These are phyloP conservation scores for Phytophthora syringae DNA, from an alignment of 352 stramenopile species.

Conservation along the genomic window DNA sequence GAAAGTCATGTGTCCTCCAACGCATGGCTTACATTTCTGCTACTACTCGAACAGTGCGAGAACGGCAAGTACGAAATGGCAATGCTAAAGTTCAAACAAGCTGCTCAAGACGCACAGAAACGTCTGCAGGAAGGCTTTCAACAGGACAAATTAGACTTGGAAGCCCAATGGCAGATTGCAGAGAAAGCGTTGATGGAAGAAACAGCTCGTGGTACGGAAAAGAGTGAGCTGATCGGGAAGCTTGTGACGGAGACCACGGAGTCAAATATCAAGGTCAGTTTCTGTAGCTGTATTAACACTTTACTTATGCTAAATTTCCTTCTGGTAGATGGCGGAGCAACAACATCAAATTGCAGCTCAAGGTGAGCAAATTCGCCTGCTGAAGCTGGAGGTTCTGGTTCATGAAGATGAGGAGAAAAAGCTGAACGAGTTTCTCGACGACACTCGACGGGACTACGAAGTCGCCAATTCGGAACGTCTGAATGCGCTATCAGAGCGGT, in stretches of 20 bases:
- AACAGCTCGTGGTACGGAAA: constrained; percentile 41
- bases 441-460: constrained; percentile 65
- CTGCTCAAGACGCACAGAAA: constrained; percentile 56
- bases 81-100: constrained; percentile 87
- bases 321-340: constrained; percentile 47
- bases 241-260: constrained; percentile 47
- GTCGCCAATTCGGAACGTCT: constrained; percentile 71
- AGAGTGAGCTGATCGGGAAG: constrained; percentile 57
- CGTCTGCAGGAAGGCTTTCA: constrained; percentile 59
- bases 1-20: constrained; percentile 86
- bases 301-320: background rate
- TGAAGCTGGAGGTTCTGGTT: constrained; percentile 73
- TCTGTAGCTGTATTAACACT: background rate
- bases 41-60: constrained; percentile 82
- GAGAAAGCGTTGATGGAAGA: constrained; percentile 48
- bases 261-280: constrained; percentile 43
- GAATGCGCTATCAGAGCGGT: constrained; percentile 67
- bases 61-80: constrained; percentile 87
- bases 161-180: constrained; percentile 35
- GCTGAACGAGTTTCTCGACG: constrained; percentile 65
- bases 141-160: constrained; percentile 45
- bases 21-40: constrained; percentile 77
- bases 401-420: constrained; percentile 73
- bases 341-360: constrained; percentile 37
- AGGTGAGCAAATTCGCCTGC: constrained; percentile 58